phyloP scores from a whole-genome alignment of 768 basidiomycete genomes.

The Leccinum imitatum region DNA sequence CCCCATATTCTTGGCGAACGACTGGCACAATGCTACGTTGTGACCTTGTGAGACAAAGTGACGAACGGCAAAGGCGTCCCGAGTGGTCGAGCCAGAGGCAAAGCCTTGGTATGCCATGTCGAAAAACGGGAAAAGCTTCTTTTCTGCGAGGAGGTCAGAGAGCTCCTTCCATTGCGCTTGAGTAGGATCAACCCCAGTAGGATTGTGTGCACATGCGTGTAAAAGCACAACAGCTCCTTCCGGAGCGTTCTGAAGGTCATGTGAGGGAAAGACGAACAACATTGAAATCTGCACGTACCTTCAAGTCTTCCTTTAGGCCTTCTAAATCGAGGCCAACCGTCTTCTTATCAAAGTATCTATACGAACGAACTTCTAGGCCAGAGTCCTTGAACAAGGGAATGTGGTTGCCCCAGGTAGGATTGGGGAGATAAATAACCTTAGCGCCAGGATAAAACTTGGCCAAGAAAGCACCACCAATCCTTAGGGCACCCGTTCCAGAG shows the following conservation, averaged over 20 bases:
- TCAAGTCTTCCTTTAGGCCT: constrained; percentile 84
- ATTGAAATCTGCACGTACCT: constrained; percentile 46
- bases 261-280: constrained; percentile 14
- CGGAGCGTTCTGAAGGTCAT: constrained; percentile 52
- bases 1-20: constrained; percentile 99
- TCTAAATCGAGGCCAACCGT: constrained; percentile 92
- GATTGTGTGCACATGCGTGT: constrained; percentile 98
- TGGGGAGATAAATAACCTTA: constrained; percentile 87
- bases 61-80: constrained; percentile 93
- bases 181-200: constrained; percentile 97
- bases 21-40: constrained; percentile 88
- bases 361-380: constrained; percentile 87
- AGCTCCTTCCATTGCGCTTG: constrained; percentile 90
- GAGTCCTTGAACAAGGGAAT: constrained; percentile 91
- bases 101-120: constrained; percentile 99
- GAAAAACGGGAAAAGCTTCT: constrained; percentile 94
- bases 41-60: constrained; percentile 91
- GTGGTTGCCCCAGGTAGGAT: constrained; percentile 98
- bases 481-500: constrained; percentile 96
- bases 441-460: constrained; percentile 84
- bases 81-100: constrained; percentile 87
- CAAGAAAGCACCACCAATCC: constrained; percentile 92
- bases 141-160: constrained; percentile 83
- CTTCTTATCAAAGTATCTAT: constrained; percentile 92
- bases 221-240: constrained; percentile 83